phyloP scores from a whole-genome alignment of 1,284 basidiomycete species.

The Sporisorium sorghi region DNA sequence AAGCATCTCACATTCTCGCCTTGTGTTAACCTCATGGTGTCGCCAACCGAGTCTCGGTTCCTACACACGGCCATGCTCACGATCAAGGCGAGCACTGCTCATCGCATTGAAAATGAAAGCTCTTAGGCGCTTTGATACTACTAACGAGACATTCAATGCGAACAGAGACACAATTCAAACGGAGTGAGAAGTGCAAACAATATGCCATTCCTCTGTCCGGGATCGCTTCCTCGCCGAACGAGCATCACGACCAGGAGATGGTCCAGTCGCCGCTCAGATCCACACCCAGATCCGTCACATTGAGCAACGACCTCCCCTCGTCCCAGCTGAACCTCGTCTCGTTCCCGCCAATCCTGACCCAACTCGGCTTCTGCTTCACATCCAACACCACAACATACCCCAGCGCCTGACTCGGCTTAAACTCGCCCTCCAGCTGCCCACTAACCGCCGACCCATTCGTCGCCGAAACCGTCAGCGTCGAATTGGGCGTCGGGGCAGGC shows the following conservation, averaged over 20 bases:
- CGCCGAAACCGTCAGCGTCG: conserved; percentile 29
- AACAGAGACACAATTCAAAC: too few relatives aligned
- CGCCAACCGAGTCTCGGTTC: too few relatives aligned
- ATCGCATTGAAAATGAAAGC: too few relatives aligned
- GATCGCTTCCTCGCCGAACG: too few relatives aligned
- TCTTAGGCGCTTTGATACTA: too few relatives aligned
- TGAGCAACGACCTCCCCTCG: conserved; percentile 26
- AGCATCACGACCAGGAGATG: conserved; percentile 25
- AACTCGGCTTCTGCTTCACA: conserved; percentile 42
- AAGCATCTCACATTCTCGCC: too few relatives aligned
- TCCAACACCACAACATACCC: conserved; percentile 73
- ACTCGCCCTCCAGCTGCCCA: conserved; percentile 70
- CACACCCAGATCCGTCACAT: conserved; percentile 39
- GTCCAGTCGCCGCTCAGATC: conserved; percentile 42
- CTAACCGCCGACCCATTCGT: conserved; percentile 12
- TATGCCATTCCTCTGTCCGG: too few relatives aligned
- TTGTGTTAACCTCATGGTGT: too few relatives aligned
- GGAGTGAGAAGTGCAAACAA: too few relatives aligned
- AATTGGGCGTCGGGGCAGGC: conserved; percentile 36
- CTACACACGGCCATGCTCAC: too few relatives aligned
- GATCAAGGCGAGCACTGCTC: too few relatives aligned
- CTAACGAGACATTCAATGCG: too few relatives aligned
- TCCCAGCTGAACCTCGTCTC: conserved; percentile 36
- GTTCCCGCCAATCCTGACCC: conserved; percentile 19
- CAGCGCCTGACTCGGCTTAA: conserved; percentile 71